Evolutionary conservation across 768 basidiomycete species (phyloP).

Genomic region (Calocybe gangraenosa): DNA sequence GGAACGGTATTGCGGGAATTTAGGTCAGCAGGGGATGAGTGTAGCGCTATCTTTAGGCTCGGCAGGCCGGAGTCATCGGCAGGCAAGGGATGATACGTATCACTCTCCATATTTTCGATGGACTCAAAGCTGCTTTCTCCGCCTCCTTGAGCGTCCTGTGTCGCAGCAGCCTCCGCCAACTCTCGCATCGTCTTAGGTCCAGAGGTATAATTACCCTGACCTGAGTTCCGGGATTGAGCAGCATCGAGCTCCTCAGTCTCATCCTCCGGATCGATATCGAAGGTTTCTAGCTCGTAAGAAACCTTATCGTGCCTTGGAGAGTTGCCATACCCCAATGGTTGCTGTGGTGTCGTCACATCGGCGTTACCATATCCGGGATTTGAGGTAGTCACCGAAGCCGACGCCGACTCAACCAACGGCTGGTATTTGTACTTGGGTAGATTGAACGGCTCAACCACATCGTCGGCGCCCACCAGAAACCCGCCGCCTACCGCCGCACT

Average conservation of each 20-base stretch:
- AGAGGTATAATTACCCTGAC: neutral
- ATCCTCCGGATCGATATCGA: slow-evolving; percentile 30
- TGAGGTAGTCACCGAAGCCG: neutral
- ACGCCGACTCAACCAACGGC: slow-evolving; percentile 23
- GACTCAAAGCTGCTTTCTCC: neutral
- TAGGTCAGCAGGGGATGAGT: slow-evolving; percentile 7
- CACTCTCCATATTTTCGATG: slow-evolving; percentile 8
- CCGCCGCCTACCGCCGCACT: slow-evolving; percentile 44
- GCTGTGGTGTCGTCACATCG: neutral
- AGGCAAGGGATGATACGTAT: slow-evolving; percentile 4
- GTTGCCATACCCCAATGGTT: neutral
- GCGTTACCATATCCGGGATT: neutral
- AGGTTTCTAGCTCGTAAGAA: slow-evolving; percentile 34
- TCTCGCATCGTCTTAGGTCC: slow-evolving; percentile 62
- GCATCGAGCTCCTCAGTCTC: slow-evolving; percentile 22
- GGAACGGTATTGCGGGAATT: slow-evolving; percentile 6
- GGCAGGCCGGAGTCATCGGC: neutral
- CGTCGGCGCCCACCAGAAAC: slow-evolving; percentile 66
- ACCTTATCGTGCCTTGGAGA: slow-evolving; percentile 18
- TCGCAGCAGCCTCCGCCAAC: slow-evolving; percentile 47
- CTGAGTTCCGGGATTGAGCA: neutral
- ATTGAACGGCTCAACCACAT: slow-evolving; percentile 68
- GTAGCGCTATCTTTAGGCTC: slow-evolving; percentile 7
- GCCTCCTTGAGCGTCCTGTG: slow-evolving; percentile 12
- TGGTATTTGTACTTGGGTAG: slow-evolving; percentile 62